A percentile compares a stretch with the other conserved stretches of the same genome.
Conservation (phyloP, 257 asterid genomes). For the Galeopsis tetrahit region DNA sequence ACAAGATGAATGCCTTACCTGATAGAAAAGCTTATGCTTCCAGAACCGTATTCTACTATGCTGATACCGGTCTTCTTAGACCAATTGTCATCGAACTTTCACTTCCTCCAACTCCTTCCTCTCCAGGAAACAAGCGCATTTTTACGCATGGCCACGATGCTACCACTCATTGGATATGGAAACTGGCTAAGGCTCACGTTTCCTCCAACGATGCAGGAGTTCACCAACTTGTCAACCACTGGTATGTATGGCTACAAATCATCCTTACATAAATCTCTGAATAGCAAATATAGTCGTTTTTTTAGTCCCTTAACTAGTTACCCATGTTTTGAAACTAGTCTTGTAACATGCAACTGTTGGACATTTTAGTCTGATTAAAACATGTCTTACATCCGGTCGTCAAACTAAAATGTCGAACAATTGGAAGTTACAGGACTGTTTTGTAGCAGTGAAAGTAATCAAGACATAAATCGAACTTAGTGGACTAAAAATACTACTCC, state of each 20-base stretch:
- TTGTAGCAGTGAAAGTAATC: too few relatives aligned
- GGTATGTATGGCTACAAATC: slow-evolving; percentile 40
- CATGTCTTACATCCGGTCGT: too few relatives aligned
- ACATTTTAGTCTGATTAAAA: too few relatives aligned
- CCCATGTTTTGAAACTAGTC: too few relatives aligned
- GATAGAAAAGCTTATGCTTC: slow-evolving; percentile 92
- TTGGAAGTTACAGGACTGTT: too few relatives aligned
- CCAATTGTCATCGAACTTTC: slow-evolving; percentile 80
- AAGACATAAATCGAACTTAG: too few relatives aligned
- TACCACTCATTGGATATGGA: slow-evolving; percentile 78
- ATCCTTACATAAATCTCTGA: not conserved
- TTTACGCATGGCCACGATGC: slow-evolving; percentile 76
- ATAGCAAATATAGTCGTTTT: too few relatives aligned
- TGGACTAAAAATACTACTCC: too few relatives aligned
- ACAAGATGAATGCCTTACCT: slow-evolving; percentile 75
- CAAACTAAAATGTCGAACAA: too few relatives aligned
- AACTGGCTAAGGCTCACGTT: slow-evolving; percentile 91
- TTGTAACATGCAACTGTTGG: too few relatives aligned
- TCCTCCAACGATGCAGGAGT: slow-evolving; percentile 89
- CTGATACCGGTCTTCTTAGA: slow-evolving; percentile 50
- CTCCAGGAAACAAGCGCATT: slow-evolving; percentile 60
- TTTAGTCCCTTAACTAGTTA: too few relatives aligned
- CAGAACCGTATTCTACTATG: slow-evolving; percentile 63
- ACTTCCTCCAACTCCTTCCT: slow-evolving; percentile 68
- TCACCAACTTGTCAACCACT: slow-evolving; percentile 92